A percentile compares a stretch with the other conserved stretches of the same genome.
These are phyloP conservation scores for Pseudogymnoascus sp. DNA, from an alignment of 2,329 filamentous ascomycete species.

Conservation along the genomic window DNA sequence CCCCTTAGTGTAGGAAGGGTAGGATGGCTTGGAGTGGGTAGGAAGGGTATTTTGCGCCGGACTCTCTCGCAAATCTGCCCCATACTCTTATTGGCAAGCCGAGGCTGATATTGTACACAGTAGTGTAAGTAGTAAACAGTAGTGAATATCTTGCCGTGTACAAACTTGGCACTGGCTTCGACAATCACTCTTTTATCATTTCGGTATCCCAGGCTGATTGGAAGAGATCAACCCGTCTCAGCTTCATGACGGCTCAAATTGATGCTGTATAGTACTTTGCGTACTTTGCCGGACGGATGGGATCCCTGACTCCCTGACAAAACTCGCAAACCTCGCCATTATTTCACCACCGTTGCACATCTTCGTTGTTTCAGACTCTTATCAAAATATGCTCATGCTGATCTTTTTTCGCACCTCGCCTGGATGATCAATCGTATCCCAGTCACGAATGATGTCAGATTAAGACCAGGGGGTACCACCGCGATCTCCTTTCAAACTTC, in stretches of 20 bases:
- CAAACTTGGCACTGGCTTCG: neutral
- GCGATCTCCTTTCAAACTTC: neutral
- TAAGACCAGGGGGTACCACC: neutral
- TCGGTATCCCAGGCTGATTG: conserved; percentile 6
- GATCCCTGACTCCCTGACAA: neutral
- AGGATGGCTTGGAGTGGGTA: neutral
- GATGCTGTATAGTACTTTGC: neutral
- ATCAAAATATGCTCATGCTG: conserved; percentile 8
- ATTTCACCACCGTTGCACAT: conserved; percentile 7
- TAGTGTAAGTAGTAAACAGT: neutral
- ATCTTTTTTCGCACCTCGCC: neutral
- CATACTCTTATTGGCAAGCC: conserved; percentile 8
- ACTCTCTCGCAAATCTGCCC: neutral
- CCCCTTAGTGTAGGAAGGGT: neutral
- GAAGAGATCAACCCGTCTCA: neutral
- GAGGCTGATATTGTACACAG: neutral
- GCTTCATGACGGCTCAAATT: neutral
- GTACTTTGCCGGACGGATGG: neutral
- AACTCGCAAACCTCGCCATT: conserved; percentile 5
- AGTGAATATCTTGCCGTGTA: conserved; percentile 6
- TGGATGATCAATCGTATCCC: neutral
- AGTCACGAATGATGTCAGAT: conserved; percentile 7
- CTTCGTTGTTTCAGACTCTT: conserved; percentile 5
- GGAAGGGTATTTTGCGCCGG: neutral
- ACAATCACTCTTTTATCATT: neutral